Evolutionary conservation across 2,329 filamentous ascomycete genomes (phyloP), one percentile per base, ranked within the genome.

Genomic region (Fusarium albosuccineum): DNA sequence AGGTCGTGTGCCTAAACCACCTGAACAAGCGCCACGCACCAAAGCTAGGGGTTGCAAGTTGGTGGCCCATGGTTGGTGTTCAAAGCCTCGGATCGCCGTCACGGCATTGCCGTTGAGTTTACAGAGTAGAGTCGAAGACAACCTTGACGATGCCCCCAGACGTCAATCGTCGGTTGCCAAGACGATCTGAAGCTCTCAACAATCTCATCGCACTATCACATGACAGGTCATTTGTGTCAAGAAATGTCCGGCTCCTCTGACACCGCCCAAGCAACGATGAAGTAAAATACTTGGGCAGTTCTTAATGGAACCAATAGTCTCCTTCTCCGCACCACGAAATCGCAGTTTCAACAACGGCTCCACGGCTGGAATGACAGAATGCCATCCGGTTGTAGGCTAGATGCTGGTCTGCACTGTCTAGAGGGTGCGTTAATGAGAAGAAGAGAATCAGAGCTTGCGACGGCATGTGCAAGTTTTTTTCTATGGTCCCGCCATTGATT

Each of bases 371-470:
- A 84, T 82, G 82, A 85, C 91, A 94, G 88, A 92, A 94, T 86
- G 91, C 82, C 85, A 83, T 80, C 81, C 83, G 79, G 79, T 83
- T 79, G 83, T 83, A 83, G 81, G 79, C 79, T 82, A 80, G 79
- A 83, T 86, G 85, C 89, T 90, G 90, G 85, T 85, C 87, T 91
- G 92, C 88, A 94, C 92, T 95, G 92, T 95, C 92, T 94, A 83
- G 84, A 86, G 89, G 90, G 86, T 87, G 91, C 91, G 90, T 91
- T 88, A 83, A 78, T 80, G 61, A 79, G 81, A 79, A 79, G 77
- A 80, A 78, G 30, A 62, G 55, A 62, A 46, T 26, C 26, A 4
- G 54, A 29, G 7, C 6, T 33, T 9, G 9, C 17, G 26, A 26
- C 3, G 17, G 55, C 58, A 64, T 52, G 52, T 45, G 39, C 22